Percentiles rank a stretch among this genome's conserved stretches.
phyloP scores from a whole-genome alignment of 257 asterid genomes.

The Prunella vulgaris region DNA sequence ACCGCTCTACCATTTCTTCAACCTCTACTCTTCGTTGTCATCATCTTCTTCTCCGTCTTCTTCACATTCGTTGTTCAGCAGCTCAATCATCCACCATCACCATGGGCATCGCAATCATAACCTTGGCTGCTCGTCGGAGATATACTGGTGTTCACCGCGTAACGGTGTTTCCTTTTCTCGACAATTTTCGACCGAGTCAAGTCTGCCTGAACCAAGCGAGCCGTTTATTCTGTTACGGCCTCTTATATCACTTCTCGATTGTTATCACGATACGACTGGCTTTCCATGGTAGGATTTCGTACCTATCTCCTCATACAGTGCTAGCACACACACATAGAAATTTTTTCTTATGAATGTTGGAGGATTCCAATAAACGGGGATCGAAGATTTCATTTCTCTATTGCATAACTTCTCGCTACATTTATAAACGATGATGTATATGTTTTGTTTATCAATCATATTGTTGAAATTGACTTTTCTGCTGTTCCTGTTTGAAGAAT shows the following conservation, averaged over 20 bases:
- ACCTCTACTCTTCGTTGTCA: slow-evolving; percentile 20
- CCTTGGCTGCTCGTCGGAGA: slow-evolving; percentile 21
- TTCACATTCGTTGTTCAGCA: slow-evolving; percentile 3
- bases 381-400: neutral
- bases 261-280: slow-evolving; percentile 41
- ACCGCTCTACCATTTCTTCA: slow-evolving; percentile 18
- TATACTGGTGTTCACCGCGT: slow-evolving; percentile 16
- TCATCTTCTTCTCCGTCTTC: slow-evolving; percentile 14
- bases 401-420: neutral
- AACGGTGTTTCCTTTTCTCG: slow-evolving; percentile 17
- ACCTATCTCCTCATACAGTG: neutral
- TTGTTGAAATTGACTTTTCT: neutral
- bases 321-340: too few species aligned
- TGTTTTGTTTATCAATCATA: neutral
- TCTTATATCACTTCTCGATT: slow-evolving; percentile 41
- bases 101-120: neutral
- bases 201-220: slow-evolving; percentile 19
- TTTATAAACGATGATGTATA: neutral
- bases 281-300: slow-evolving; percentile 42
- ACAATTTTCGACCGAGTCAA: slow-evolving; percentile 27
- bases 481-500: neutral
- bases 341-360: neutral
- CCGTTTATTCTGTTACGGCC: slow-evolving; percentile 32
- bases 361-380: neutral
- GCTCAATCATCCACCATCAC: slow-evolving; percentile 21